Conservation (phyloP, 2,329 filamentous ascomycete genomes). For the Macroventuria anomochaeta region DNA sequence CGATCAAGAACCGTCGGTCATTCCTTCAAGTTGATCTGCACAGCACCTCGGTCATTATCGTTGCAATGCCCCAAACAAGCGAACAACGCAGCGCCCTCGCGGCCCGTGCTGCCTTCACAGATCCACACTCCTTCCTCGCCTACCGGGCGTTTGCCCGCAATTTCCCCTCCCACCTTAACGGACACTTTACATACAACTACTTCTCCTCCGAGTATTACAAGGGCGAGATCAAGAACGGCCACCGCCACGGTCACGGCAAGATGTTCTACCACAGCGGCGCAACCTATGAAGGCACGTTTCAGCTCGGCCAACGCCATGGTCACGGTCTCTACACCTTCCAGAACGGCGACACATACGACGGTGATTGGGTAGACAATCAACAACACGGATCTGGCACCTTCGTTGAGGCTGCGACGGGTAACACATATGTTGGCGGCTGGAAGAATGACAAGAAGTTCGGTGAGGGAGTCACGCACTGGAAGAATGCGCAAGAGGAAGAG, state of each 20-base stretch:
- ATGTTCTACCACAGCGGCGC: constrained; percentile 62
- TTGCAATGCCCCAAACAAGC: constrained; percentile 30
- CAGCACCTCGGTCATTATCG: constrained; percentile 46
- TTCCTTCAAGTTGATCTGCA: constrained; percentile 44
- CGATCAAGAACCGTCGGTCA: constrained; percentile 40
- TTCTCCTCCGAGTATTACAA: constrained; percentile 64
- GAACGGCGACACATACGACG: constrained; percentile 68
- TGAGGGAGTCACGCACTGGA: constrained; percentile 67
- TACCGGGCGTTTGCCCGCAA: constrained; percentile 50
- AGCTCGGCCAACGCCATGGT: constrained; percentile 61
- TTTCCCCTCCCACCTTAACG: constrained; percentile 52
- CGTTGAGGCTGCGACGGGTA: constrained; percentile 62
- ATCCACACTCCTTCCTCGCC: constrained; percentile 52
- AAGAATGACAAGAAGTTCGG: constrained; percentile 66
- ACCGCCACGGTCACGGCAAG: constrained; percentile 62
- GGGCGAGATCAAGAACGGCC: constrained; percentile 56
- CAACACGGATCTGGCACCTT: constrained; percentile 66
- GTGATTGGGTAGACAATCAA: constrained; percentile 68
- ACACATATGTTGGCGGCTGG: constrained; percentile 68
- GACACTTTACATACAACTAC: constrained; percentile 59
- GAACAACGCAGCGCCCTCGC: constrained; percentile 41
- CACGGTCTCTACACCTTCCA: constrained; percentile 65
- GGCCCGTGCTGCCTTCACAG: constrained; percentile 43
- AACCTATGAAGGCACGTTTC: constrained; percentile 63
- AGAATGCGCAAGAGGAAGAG: constrained; percentile 66